These are phyloP conservation scores for Inga leiocalycina DNA, from an alignment of 306 rosid genomes.

Conservation along the genomic window DNA sequence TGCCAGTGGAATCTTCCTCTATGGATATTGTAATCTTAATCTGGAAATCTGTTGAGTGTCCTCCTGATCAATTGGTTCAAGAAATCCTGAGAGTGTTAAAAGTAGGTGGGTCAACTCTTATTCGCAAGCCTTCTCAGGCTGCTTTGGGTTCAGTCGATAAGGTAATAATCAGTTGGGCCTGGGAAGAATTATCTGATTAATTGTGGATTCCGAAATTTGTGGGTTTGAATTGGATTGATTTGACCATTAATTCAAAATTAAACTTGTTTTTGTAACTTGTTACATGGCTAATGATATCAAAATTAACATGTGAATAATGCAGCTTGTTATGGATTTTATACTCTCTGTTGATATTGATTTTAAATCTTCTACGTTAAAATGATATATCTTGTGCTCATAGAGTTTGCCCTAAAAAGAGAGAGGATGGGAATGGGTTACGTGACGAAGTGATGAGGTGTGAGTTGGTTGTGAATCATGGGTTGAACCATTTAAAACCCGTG, in stretches of 20 bases:
- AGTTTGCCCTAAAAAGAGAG: background rate
- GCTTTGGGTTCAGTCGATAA: constrained; percentile 45
- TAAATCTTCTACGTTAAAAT: no score
- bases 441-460: background rate
- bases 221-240: background rate
- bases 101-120: constrained; percentile 63
- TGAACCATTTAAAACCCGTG: background rate
- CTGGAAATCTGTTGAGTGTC: constrained; percentile 58
- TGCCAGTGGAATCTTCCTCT: constrained; percentile 70
- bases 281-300: background rate
- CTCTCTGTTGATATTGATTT: no score
- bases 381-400: background rate
- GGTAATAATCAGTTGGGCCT: constrained; percentile 44
- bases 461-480: background rate
- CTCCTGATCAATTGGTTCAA: constrained; percentile 56
- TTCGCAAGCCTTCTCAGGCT: constrained; percentile 54
- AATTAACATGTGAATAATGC: no score
- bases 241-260: background rate
- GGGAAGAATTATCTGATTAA: background rate
- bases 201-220: background rate
- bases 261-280: background rate
- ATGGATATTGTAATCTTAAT: constrained; percentile 58
- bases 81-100: constrained; percentile 76
- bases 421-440: background rate
- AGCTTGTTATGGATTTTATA: no score